Base-by-base conservation (phyloP, 2,329 filamentous ascomycete species). In the Xylaria sp. region DNA sequence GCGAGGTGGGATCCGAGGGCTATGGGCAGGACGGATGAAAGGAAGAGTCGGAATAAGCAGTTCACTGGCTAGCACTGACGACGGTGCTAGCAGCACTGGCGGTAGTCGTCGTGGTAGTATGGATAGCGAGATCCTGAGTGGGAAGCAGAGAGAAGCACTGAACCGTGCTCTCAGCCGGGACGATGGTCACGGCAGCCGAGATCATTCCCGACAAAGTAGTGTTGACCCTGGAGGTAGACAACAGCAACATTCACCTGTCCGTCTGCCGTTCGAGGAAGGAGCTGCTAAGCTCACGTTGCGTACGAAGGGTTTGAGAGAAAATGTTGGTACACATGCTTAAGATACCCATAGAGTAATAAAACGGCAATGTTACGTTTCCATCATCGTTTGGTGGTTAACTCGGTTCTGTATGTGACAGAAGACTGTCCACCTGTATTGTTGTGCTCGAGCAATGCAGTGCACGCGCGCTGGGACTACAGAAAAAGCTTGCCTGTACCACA, bases 1-100 rank as follows among this genome's bases (percentile, higher is more conserved):
- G 71, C 84, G 84, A 50, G 89, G 89, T 13, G 89, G 89, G 10
- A 85, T 91, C 0, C 81, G 88, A 34, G 89, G 89, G 0, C 77
- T 91, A 1, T 86, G 87, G 82, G 82, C 82, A 0, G 86, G 87
- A 0, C 79, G 84, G 39, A 73, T 86, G 34, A 82, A 56, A 41
- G 65, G 82, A 48, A 80, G 81, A 20, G 75, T 80, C 37, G 76
- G 67, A 9, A 56, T 60, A 34, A 69, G 69, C 3, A 58, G 66
- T 23, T 52, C 69, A 3, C 67, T 69, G 5, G 66, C 65, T 2
- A 67, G 66, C 13, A 72, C 71, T 6, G 80, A 82, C 9, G 82
- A 81, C 31, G 83, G 82, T 55, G 78, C 76, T 1, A 81, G 80
- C 62, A 84, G 81, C 51, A 74, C 80, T 41, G 79, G 77, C 0